Evolutionary conservation across 371 early-diverging fungal species (phyloP), one percentile per base, ranked within the genome.

Genomic region (Circinella minor): DNA sequence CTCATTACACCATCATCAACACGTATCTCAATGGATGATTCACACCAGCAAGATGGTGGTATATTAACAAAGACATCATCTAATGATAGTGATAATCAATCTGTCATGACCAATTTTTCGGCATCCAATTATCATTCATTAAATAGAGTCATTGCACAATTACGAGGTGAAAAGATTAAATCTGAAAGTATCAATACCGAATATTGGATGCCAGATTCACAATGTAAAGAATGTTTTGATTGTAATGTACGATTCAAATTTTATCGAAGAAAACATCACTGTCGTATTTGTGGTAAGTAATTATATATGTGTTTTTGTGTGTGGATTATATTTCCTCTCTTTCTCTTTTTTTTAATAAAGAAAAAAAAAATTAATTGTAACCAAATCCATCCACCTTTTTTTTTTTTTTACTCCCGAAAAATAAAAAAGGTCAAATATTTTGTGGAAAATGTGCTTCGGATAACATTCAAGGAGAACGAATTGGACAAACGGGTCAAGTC

Each of bases 171-270:
- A 48, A 88, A 47, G 0, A 65, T 65, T 18, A 65, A 65, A 34
- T 49, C 65, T 17, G 43, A 43, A 5, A 39, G 87, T 7, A 81
- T 74, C 47, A 89, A 86, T 69, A 88, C 85, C 67, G 91, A 91
- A 48, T 93, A 89, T 70, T 94, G 95, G 95, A 95, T 95, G 93
- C 86, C 89, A 37, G 95, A 95, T 71, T 94, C 93, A 55, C 86
- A 87, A 63, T 90, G 89, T 65, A 91, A 91, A 71, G 92, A 92
- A 73, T 95, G 95, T 75, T 94, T 91, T 78, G 90, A 92, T n/a
- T 95, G 96, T 76, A 89, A 89, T 62, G 83, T 78, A 37, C 83
- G 89, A 0, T 95, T 95, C 75, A 89, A 88, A n/a, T 69, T 89
- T 3, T 86, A 92, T 66, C 82, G 93, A 49, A 77, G 95, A 61